phyloP scores from a whole-genome alignment of 257 asterid genomes.

The Nicotiana undulata region DNA sequence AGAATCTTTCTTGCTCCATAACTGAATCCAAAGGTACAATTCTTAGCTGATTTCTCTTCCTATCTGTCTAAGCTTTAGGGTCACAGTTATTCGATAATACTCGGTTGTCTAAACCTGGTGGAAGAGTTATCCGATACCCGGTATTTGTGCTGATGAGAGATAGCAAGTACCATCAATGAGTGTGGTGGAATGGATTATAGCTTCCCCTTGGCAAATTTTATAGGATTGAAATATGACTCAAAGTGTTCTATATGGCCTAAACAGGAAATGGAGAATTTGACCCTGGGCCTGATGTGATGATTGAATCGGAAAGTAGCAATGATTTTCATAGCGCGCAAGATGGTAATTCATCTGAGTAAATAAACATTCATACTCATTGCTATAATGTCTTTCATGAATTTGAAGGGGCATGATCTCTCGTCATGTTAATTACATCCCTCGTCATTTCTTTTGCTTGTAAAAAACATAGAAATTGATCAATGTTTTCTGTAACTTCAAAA shows the following conservation, averaged over 20 bases:
- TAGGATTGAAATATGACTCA: not conserved
- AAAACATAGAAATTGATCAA: not conserved
- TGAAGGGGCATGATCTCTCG: too few relatives aligned
- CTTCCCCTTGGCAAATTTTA: not conserved
- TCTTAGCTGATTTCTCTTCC: not conserved
- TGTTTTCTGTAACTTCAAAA: not conserved
- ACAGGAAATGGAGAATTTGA: conserved; percentile 64
- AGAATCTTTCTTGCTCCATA: conserved; percentile 47
- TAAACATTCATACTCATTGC: not conserved
- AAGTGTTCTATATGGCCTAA: not conserved
- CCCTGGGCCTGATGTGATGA: conserved; percentile 45
- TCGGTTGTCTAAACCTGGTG: too few relatives aligned
- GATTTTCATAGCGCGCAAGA: conserved; percentile 81
- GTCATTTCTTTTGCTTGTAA: not conserved
- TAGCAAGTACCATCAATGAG: too few relatives aligned
- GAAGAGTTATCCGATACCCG: too few relatives aligned
- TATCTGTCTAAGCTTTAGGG: not conserved
- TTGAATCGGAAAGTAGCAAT: conserved; percentile 67
- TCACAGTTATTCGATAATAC: too few relatives aligned
- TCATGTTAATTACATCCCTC: not conserved
- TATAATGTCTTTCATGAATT: not conserved
- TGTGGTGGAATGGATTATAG: too few relatives aligned
- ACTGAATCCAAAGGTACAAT: conserved; percentile 68
- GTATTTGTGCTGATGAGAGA: too few relatives aligned
- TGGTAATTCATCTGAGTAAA: conserved; percentile 34